Conservation (phyloP, 164 flowering plant species). For the Chimonanthus salicifolius region DNA sequence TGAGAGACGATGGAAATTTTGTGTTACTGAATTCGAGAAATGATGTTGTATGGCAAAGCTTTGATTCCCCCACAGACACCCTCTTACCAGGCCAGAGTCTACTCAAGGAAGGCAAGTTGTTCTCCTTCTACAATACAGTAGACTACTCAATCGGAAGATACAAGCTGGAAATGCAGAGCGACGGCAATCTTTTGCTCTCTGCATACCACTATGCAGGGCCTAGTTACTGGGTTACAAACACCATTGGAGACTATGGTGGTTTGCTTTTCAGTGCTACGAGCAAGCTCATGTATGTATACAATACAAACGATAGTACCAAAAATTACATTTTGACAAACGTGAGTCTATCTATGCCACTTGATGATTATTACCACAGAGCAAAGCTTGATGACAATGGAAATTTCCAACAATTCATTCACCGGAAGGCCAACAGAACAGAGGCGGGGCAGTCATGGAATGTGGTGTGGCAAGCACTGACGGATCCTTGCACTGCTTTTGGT, state of each 20-base stretch:
- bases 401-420: conserved; percentile 19
- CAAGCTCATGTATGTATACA: conserved; percentile 14
- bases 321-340: neutral
- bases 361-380: conserved; percentile 27
- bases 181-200: conserved; percentile 24
- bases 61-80: neutral
- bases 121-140: conserved; percentile 11
- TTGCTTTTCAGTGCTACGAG: conserved; percentile 7
- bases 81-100: conserved; percentile 2
- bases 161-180: conserved; percentile 21
- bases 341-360: conserved; percentile 7
- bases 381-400: conserved; percentile 17
- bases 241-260: neutral
- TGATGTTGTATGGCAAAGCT: neutral
- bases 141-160: conserved; percentile 20
- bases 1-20: conserved; percentile 13
- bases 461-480: conserved; percentile 14
- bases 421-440: conserved; percentile 7
- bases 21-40: neutral
- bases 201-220: conserved; percentile 12
- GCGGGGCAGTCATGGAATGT: conserved; percentile 10
- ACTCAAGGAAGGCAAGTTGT: neutral
- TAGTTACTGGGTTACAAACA: conserved; percentile 17
- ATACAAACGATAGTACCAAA: neutral
- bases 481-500: conserved; percentile 15